phyloP scores from a whole-genome alignment of 2,329 filamentous ascomycete species.

The Thielaviopsis populi region DNA sequence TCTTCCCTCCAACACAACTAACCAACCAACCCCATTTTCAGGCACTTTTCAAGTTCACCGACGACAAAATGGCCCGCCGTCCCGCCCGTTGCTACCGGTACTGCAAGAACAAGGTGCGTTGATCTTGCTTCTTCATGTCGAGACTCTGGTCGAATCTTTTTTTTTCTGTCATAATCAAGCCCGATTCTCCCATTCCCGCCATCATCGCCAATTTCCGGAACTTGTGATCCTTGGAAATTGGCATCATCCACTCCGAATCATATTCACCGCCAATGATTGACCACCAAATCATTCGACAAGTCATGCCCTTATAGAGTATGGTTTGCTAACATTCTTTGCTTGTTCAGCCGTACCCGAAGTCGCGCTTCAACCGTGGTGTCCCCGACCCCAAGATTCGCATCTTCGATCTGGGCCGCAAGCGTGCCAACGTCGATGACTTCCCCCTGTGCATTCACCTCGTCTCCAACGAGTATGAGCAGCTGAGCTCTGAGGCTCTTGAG shows the following conservation, averaged over 20 bases:
- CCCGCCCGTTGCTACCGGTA: conserved; percentile 99
- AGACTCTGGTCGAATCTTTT: conserved; percentile 6
- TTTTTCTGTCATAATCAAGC: not conserved
- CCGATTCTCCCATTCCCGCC: not conserved
- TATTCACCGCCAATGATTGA: not conserved
- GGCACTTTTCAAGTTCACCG: conserved; percentile 20
- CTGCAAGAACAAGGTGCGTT: conserved; percentile 99
- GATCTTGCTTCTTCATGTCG: conserved; percentile 13
- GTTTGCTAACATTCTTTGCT: conserved; percentile 18
- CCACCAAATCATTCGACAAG: not conserved
- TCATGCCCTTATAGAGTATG: not conserved
- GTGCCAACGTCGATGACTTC: conserved; percentile 98
- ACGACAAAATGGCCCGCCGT: conserved; percentile 94
- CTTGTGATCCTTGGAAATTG: not conserved
- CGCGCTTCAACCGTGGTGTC: conserved; percentile 99
- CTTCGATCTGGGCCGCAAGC: conserved; percentile 98
- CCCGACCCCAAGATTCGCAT: conserved; percentile 76
- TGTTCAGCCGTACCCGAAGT: conserved; percentile 87
- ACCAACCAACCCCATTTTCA: conserved; percentile 21
- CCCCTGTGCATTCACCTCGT: conserved; percentile 97
- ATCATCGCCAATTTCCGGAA: not conserved
- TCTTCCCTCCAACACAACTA: conserved; percentile 24
- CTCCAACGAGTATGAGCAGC: conserved; percentile 99
- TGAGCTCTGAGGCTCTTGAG: conserved; percentile 98
- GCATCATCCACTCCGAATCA: not conserved